Conservation (phyloP, 306 rosid species). For the Cicer chorassanicum region DNA sequence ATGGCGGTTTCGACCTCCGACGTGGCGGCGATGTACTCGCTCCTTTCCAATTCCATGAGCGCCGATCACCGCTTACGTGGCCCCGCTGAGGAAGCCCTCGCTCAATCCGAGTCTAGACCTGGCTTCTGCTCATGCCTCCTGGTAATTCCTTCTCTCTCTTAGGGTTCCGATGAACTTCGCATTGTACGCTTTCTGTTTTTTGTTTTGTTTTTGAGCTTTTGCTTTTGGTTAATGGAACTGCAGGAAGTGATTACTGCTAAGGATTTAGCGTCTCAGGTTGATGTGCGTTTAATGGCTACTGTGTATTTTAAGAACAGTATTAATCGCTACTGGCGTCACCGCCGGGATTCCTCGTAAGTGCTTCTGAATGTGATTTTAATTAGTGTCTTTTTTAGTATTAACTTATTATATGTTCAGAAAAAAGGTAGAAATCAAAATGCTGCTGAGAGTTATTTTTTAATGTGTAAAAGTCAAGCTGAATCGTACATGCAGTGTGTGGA, state of each 20-base stretch:
- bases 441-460: background rate
- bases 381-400: background rate
- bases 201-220: slow-evolving; percentile 29
- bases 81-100: slow-evolving; percentile 78
- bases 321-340: slow-evolving; percentile 85
- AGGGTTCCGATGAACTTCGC: slow-evolving; percentile 54
- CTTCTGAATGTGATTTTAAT: slow-evolving; percentile 2
- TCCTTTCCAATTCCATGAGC: slow-evolving; percentile 81
- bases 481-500: slow-evolving; percentile 36
- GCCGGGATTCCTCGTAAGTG: slow-evolving; percentile 70
- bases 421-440: slow-evolving; percentile 5
- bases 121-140: slow-evolving; percentile 94
- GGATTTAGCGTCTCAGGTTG: slow-evolving; percentile 75
- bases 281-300: slow-evolving; percentile 89
- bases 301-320: slow-evolving; percentile 83
- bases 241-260: slow-evolving; percentile 87
- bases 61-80: slow-evolving; percentile 70
- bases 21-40: slow-evolving; percentile 81
- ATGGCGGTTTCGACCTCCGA: slow-evolving; percentile 80
- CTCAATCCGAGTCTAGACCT: slow-evolving; percentile 80
- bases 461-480: slow-evolving; percentile 31
- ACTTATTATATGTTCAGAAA: background rate
- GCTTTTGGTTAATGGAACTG: slow-evolving; percentile 31
- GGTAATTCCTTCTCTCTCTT: slow-evolving; percentile 37
- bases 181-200: slow-evolving; percentile 31